Evolutionary conservation across 371 early-diverging fungal genomes (phyloP).

Genomic region (Funneliformis caledonium): DNA sequence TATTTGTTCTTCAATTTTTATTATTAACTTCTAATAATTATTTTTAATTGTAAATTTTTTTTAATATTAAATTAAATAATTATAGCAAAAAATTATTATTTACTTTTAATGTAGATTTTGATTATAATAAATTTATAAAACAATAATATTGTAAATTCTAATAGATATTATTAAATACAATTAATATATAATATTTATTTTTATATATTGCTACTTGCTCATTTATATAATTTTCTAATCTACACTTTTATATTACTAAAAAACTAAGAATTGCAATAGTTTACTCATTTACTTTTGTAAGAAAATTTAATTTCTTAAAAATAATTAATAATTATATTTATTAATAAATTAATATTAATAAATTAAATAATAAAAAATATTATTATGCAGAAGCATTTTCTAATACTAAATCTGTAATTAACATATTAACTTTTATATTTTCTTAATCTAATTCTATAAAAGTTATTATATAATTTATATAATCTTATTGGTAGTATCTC

Average conservation of each 20-base stretch:
- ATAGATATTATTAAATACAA: background rate
- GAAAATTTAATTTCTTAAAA: conserved; percentile 1
- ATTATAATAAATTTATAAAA: conserved; percentile 5
- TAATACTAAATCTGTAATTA: conserved; percentile 8
- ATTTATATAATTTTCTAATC: background rate
- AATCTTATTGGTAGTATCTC: background rate
- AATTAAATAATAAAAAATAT: background rate
- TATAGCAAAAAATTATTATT: background rate
- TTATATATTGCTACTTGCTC: background rate
- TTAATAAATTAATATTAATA: background rate
- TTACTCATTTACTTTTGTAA: background rate
- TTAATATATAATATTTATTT: conserved; percentile 10
- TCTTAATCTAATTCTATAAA: background rate
- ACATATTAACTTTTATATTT: background rate
- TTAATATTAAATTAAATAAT: conserved; percentile 14
- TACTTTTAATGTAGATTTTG: conserved; percentile 12
- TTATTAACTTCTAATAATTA: background rate
- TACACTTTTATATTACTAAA: background rate
- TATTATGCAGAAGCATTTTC: conserved; percentile 9
- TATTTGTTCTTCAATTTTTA: background rate
- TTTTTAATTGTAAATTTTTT: background rate
- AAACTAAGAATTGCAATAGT: background rate
- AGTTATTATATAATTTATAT: background rate
- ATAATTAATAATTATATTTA: background rate
- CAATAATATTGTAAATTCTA: conserved; percentile 30